Evolutionary conservation across 345 rosid species (phyloP), one percentile per base, ranked within the genome.

Genomic region (Ailanthus altissimus): DNA sequence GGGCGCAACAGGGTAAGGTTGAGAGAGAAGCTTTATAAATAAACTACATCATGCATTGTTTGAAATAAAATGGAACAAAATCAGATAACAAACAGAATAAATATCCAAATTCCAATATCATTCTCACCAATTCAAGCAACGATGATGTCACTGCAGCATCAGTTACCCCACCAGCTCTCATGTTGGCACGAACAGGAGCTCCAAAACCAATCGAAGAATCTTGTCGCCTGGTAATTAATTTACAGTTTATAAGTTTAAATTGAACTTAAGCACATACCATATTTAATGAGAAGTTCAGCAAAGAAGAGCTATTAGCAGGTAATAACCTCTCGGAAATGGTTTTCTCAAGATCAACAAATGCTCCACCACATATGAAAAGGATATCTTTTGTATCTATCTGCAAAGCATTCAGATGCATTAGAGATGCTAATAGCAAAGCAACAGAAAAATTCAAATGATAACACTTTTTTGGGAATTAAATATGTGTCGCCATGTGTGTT

Each of bases 141-240:
- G 97, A 90, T 25, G 99, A 95, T 28, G 98, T 89, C 80, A 95
- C 74, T 51, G 83, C 83, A 67, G 98, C 91, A 86, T 84, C 83
- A 43, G 86, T 89, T 66, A 85, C 85, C 75, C 94, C 93, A 78
- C 86, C 86, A 62, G 88, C 81, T 82, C 96, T 90, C 97, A 95
- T 93, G 85, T 86, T 95, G 76, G 97, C 98, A 74, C 97, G 97
- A 40, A 95, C 97, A 79, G 98, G 97, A 79, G 97, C 99, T 83
- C 99, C 98, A 83, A 95, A 95, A 75, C 99, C 99, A 76, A 95
- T 95, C 42, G 98, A 95, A 59, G 98, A 90, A 83, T 90, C 98
- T 85, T 93, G 98, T 43, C 92, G 92, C 86, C 99, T 95, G 84
- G 58, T 15, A 74, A 84, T 75, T 75, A 75, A 79, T 5, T 43